A percentile compares a stretch with the other conserved stretches of the same genome.
Conservation (phyloP, 164 flowering plant species). For the Berberis thunbergii region DNA sequence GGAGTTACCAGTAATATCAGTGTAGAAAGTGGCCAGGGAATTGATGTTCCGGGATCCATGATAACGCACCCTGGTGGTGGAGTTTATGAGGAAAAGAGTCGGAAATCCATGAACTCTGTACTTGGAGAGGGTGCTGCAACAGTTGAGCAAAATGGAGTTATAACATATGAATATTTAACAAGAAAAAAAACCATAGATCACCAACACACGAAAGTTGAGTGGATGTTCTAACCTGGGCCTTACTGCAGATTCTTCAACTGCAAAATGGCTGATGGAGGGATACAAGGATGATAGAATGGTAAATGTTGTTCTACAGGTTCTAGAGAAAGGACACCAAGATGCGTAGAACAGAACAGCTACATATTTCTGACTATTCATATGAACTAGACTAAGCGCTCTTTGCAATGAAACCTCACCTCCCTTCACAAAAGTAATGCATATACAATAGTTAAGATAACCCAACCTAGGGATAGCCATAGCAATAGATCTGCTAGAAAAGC, state of each 20-base stretch:
- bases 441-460: not conserved
- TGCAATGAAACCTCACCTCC: constrained; percentile 72
- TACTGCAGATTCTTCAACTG: constrained; percentile 76
- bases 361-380: constrained; percentile 39
- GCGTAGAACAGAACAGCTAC: constrained; percentile 87
- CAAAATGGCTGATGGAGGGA: constrained; percentile 78
- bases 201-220: not conserved
- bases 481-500: no score
- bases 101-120: constrained; percentile 98
- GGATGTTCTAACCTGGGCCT: constrained; percentile 66
- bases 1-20: constrained; percentile 46
- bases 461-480: no score
- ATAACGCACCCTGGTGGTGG: constrained; percentile 70
- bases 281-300: constrained; percentile 50
- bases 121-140: constrained; percentile 66
- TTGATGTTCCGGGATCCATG: constrained; percentile 59
- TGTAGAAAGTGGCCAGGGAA: constrained; percentile 63
- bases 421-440: constrained; percentile 32
- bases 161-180: not conserved
- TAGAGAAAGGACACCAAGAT: constrained; percentile 94
- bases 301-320: constrained; percentile 49
- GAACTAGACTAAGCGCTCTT: constrained; percentile 51
- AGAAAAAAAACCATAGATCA: not conserved
- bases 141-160: not conserved
- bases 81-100: constrained; percentile 69